Percentiles rank a stretch among this genome's conserved stretches.
These are phyloP conservation scores for Coemansia interrupta DNA, from an alignment of 192 early-diverging fungal genomes.

Conservation along the genomic window DNA sequence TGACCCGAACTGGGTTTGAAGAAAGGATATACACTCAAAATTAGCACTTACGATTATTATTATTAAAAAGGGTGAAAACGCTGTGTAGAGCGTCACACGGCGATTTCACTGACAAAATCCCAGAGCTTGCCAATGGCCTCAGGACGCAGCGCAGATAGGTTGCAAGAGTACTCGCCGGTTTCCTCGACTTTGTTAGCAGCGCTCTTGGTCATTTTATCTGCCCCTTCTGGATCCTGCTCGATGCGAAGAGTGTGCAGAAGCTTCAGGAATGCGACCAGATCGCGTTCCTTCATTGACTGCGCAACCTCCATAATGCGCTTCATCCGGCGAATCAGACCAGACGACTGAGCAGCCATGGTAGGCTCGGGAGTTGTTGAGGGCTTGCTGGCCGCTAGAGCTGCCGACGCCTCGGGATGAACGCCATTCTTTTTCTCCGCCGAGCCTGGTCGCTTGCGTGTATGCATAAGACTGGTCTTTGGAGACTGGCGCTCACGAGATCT, in stretches of 20 bases:
- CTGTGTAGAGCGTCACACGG: neutral
- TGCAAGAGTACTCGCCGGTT: constrained; percentile 34
- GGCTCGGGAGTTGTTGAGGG: neutral
- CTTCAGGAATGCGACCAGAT: constrained; percentile 26
- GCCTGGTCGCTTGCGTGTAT: neutral
- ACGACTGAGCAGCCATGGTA: neutral
- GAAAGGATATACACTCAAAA: no score
- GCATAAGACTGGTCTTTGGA: neutral
- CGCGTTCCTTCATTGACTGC: constrained; percentile 17
- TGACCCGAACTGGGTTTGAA: no score
- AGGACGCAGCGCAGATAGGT: constrained; percentile 23
- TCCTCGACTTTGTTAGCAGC: constrained; percentile 24
- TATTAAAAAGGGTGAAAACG: neutral
- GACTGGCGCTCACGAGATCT: constrained; percentile 5
- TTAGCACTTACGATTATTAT: no score
- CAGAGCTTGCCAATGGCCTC: constrained; percentile 43
- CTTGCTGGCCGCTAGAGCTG: neutral
- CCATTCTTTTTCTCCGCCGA: constrained; percentile 2
- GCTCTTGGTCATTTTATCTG: constrained; percentile 25
- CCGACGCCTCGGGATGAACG: neutral
- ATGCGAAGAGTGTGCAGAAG: constrained; percentile 41
- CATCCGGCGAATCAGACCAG: constrained; percentile 16
- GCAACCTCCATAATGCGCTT: constrained; percentile 30
- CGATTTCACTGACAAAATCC: constrained; percentile 25
- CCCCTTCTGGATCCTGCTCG: constrained; percentile 44